Percentiles rank a stretch among this genome's conserved stretches.
Conservation (phyloP, 352 stramenopile genomes). For the Paralagenidium karlingii region DNA sequence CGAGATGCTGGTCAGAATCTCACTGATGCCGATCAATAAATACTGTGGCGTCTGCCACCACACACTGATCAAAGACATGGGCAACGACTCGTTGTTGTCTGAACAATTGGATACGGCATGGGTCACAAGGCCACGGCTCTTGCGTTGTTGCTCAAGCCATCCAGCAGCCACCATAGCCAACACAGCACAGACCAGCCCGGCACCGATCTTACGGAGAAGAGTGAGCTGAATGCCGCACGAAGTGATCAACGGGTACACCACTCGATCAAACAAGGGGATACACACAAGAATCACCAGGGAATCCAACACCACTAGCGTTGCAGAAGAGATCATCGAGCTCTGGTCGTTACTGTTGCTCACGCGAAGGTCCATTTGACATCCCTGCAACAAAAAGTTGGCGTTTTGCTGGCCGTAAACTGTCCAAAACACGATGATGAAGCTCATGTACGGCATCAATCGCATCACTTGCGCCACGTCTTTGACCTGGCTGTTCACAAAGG, state of each 20-base stretch:
- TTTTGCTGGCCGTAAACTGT: conserved; percentile 73
- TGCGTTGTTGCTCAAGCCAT: conserved; percentile 64
- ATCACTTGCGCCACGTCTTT: conserved; percentile 68
- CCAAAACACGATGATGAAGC: conserved; percentile 80
- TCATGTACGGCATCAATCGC: conserved; percentile 66
- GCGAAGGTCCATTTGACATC: conserved; percentile 86
- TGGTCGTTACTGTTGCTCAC: conserved; percentile 18
- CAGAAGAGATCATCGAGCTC: conserved; percentile 64
- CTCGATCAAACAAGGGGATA: conserved; percentile 81
- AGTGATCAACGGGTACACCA: conserved; percentile 69
- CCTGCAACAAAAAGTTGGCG: conserved; percentile 79
- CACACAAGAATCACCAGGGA: conserved; percentile 83
- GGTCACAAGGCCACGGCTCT: conserved; percentile 25
- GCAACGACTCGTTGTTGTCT: conserved; percentile 31
- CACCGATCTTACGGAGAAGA: conserved; percentile 80
- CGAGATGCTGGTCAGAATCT: conserved; percentile 86
- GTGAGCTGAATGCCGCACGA: conserved; percentile 55
- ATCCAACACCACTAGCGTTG: conserved; percentile 82
- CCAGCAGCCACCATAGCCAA: conserved; percentile 62
- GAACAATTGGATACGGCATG: conserved; percentile 67
- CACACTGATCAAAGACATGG: conserved; percentile 73
- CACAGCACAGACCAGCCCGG: conserved; percentile 69
- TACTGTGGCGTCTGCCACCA: conserved; percentile 90
- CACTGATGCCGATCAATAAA: conserved; percentile 75
- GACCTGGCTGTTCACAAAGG: conserved; percentile 39